phyloP scores from a whole-genome alignment of 2,329 filamentous ascomycete species.

The Phialemonium atrogriseum region DNA sequence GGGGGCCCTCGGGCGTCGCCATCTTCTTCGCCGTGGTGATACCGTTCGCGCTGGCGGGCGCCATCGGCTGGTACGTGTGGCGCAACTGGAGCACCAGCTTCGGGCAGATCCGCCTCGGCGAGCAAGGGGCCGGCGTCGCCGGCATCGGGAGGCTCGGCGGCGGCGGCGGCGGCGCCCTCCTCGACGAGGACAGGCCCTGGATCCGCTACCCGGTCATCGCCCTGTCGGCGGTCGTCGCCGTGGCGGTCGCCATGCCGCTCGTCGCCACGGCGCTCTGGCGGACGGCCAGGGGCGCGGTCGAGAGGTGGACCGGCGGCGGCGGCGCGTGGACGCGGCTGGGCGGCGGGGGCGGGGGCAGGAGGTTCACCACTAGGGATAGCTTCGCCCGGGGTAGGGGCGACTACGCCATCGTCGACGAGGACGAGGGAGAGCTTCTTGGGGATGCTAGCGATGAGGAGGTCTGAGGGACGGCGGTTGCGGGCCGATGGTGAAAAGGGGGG shows the following conservation, averaged over 20 bases:
- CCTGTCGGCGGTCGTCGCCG: conserved; percentile 55
- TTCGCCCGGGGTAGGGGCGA: conserved; percentile 84
- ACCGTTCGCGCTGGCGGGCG: conserved; percentile 63
- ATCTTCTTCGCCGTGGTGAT: conserved; percentile 81
- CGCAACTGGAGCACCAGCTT: conserved; percentile 83
- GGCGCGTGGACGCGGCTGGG: conserved; percentile 41
- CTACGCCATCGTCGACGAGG: conserved; percentile 81
- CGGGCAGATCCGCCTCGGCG: conserved; percentile 84
- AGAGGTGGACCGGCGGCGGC: conserved; percentile 26
- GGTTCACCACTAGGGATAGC: conserved; percentile 81
- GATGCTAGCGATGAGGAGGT: conserved; percentile 91
- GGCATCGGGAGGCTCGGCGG: too few species aligned
- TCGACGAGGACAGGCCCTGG: conserved; percentile 67
- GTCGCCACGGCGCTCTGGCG: conserved; percentile 68
- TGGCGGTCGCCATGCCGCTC: conserved; percentile 58
- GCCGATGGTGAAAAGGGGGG: too few species aligned
- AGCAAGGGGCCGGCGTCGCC: conserved; percentile 33
- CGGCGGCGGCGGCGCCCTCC: conserved; percentile 23
- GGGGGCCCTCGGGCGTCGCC: conserved; percentile 59
- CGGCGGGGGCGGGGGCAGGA: conserved; percentile 50
- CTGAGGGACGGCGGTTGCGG: conserved; percentile 26
- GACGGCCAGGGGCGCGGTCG: conserved; percentile 41
- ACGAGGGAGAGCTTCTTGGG: conserved; percentile 88
- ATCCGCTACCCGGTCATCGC: conserved; percentile 76
- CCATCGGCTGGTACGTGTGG: conserved; percentile 77